A percentile compares a stretch with the other conserved stretches of the same genome.
Conservation (phyloP, 148 eudicot genomes). For the Cornus controversa region DNA sequence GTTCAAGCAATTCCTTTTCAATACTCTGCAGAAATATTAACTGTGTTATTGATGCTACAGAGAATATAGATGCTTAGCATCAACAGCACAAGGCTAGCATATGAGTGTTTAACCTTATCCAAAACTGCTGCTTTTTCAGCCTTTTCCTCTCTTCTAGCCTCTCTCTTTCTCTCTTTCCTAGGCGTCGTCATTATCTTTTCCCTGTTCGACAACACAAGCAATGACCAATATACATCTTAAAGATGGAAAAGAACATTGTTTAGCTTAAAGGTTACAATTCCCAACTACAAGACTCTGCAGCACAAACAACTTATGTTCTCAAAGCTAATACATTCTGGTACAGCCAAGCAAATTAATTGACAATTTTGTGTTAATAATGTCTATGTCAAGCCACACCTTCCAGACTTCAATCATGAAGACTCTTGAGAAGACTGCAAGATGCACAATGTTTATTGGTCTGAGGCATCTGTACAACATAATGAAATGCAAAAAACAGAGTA, state of each 20-base stretch:
- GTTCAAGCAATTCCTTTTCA: constrained; percentile 81
- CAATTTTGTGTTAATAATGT: not conserved
- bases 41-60: constrained; percentile 1
- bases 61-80: not conserved
- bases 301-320: not conserved
- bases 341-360: not conserved
- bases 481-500: not conserved
- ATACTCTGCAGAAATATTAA: constrained; percentile 57
- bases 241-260: not conserved
- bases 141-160: constrained; percentile 74
- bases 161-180: constrained; percentile 73
- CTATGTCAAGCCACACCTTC: not conserved
- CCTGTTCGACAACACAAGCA: constrained; percentile 32
- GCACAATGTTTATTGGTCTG: not conserved
- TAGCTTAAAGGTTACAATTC: not conserved
- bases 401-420: not conserved
- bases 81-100: not conserved
- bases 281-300: not conserved
- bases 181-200: constrained; percentile 86
- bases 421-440: not conserved
- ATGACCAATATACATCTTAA: not conserved
- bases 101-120: constrained; percentile 48
- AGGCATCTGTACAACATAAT: not conserved
- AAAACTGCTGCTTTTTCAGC: constrained; percentile 80
- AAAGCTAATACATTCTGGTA: too few species aligned